These are phyloP conservation scores for Rhodotorula sphaerocarpa DNA, from an alignment of 768 basidiomycete genomes.

Conservation along the genomic window DNA sequence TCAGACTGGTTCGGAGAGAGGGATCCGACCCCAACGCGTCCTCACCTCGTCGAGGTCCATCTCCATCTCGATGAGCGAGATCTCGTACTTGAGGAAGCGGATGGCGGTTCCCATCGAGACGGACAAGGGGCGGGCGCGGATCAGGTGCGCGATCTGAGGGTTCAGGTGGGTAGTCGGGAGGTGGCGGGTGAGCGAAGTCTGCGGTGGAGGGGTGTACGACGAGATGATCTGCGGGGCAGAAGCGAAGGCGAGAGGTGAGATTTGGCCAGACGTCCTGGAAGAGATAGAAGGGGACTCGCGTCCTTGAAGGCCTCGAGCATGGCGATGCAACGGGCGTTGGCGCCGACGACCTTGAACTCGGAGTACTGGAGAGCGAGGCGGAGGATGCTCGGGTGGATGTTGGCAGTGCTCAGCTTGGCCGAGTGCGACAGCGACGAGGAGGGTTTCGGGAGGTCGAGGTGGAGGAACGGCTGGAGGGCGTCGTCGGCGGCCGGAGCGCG, in stretches of 20 bases:
- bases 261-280: not conserved
- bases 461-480: constrained; percentile 37
- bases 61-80: constrained; percentile 84
- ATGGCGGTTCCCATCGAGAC: constrained; percentile 92
- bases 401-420: constrained; percentile 75
- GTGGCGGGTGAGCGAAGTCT: constrained; percentile 80
- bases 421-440: constrained; percentile 58
- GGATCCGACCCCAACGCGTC: constrained; percentile 15
- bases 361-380: constrained; percentile 82
- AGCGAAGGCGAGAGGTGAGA: constrained; percentile 35
- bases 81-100: constrained; percentile 87
- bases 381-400: constrained; percentile 82
- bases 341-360: constrained; percentile 83
- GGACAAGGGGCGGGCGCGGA: constrained; percentile 79
- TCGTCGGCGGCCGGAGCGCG: not conserved
- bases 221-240: constrained; percentile 63
- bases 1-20: not conserved
- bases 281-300: constrained; percentile 48
- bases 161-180: constrained; percentile 76
- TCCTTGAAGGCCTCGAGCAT: constrained; percentile 84
- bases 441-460: constrained; percentile 36
- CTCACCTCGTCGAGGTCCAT: constrained; percentile 86
- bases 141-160: constrained; percentile 83
- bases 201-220: constrained; percentile 76
- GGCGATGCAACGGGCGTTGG: constrained; percentile 91